These are phyloP conservation scores for Penicillium arizonense DNA, from an alignment of 495 filamentous ascomycete species.

Conservation along the genomic window DNA sequence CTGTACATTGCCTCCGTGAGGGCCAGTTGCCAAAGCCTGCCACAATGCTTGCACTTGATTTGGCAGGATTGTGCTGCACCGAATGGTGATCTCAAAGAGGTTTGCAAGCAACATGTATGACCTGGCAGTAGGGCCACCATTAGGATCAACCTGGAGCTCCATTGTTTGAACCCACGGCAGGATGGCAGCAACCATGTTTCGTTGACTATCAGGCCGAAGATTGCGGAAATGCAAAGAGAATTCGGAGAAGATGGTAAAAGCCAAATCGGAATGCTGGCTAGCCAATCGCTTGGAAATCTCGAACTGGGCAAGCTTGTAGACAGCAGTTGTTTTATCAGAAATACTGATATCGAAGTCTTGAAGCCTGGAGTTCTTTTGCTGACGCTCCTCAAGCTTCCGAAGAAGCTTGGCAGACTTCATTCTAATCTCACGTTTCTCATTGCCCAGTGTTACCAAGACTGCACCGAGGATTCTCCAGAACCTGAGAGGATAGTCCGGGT, in stretches of 20 bases:
- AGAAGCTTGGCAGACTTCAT: conserved; percentile 86
- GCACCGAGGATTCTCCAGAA: conserved; percentile 90
- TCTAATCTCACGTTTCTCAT: conserved; percentile 80
- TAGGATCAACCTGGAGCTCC: conserved; percentile 91
- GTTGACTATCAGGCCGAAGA: conserved; percentile 73
- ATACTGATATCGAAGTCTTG: conserved; percentile 98
- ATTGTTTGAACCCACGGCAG: conserved; percentile 95
- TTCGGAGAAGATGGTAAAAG: conserved; percentile 92
- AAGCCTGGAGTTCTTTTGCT: conserved; percentile 81
- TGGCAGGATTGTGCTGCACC: conserved; percentile 80
- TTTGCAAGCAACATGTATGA: conserved; percentile 97
- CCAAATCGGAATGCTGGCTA: conserved; percentile 80
- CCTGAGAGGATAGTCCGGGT: conserved; percentile 72
- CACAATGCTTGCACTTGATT: conserved; percentile 97
- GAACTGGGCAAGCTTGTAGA: conserved; percentile 96
- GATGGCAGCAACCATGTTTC: conserved; percentile 92
- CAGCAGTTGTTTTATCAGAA: conserved; percentile 95
- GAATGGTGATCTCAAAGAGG: conserved; percentile 93
- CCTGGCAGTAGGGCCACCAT: conserved; percentile 80
- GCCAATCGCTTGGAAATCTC: conserved; percentile 91
- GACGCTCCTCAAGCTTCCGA: conserved; percentile 77
- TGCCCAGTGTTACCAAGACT: conserved; percentile 86
- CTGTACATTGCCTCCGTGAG: conserved; percentile 91
- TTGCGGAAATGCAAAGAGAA: conserved; percentile 89
- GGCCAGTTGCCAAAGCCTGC: conserved; percentile 93